phyloP scores from a whole-genome alignment of 192 early-diverging fungal species.

The Coemansia sp. region DNA sequence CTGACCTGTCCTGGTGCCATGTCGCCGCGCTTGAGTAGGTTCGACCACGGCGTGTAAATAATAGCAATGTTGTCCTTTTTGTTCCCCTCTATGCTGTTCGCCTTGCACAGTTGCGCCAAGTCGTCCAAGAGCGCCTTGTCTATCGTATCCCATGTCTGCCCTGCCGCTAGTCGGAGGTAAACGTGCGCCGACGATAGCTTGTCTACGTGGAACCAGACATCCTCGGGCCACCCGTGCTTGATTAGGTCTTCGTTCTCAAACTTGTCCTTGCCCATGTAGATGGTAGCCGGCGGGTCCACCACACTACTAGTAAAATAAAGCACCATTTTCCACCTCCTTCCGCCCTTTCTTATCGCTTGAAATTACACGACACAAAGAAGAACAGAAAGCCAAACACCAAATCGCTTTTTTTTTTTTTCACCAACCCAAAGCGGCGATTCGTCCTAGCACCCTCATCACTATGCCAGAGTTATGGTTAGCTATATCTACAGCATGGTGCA shows the following conservation, averaged over 20 bases:
- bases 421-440: no score
- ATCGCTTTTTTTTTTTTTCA: no score
- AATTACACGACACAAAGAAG: no score
- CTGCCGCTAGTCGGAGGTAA: slow-evolving; percentile 73
- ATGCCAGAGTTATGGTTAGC: no score
- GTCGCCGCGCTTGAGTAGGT: slow-evolving; percentile 83
- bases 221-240: slow-evolving; percentile 90
- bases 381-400: no score
- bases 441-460: no score
- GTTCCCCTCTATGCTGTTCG: slow-evolving; percentile 95
- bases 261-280: slow-evolving; percentile 99
- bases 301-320: slow-evolving; percentile 67
- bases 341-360: not conserved
- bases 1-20: slow-evolving; percentile 97
- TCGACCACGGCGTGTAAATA: slow-evolving; percentile 89
- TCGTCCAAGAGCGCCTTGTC: slow-evolving; percentile 71
- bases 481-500: no score
- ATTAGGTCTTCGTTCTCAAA: slow-evolving; percentile 97
- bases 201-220: slow-evolving; percentile 95
- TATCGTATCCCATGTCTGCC: slow-evolving; percentile 79
- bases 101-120: slow-evolving; percentile 91
- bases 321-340: slow-evolving; percentile 65
- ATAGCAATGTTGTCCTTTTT: slow-evolving; percentile 89
- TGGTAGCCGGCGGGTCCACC: slow-evolving; percentile 64
- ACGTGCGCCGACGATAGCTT: slow-evolving; percentile 97